Evolutionary conservation across 305 asterid genomes (phyloP), one percentile per base, ranked within the genome.

Genomic region (Solanum chacoense): DNA sequence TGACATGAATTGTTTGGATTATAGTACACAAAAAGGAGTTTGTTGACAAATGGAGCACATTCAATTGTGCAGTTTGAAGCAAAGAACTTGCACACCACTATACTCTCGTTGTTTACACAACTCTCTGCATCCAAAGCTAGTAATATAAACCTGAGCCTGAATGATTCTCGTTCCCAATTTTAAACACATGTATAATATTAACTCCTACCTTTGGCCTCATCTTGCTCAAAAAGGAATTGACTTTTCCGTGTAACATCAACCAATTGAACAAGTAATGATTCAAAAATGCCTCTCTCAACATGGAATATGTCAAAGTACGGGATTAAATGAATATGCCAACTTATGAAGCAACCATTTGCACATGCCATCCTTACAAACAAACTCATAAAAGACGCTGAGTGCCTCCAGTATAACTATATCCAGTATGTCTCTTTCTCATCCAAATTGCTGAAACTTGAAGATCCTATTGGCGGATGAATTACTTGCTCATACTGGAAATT

Each of bases 311-410:
- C 97, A 86, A 86, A 95, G 94, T 1, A 85, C 86, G 0, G 98
- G 96, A 87, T 88, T 91, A 88, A 95, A 94, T 1, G 98, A 94
- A 88, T 91, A 93, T 0, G 95, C 97, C 91, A 96, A 74, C 93
- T 94, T 95, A 90, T 97, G 98, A 69, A 95, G 95, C 90, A 94
- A 92, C 98, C 96, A 97, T 92, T 87, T 0, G 98, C 92, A 94
- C 98, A 95, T 29, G 97, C 94, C 98, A 96, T 93, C 91, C 94
- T 91, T 84, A 95, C 94, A 91, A 95, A 96, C 37, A 93, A 94
- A 92, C 67, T 97, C 96, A 72, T 92, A 94, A 87, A 97, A 95
- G 85, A 94, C 93, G 29, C 92, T 88, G 89, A 94, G 59, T 1
- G 97, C 94, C 84, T 93, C 93, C 98, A 97, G 94, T 4, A 98